Conservation (phyloP, 495 filamentous ascomycete genomes). For the Penicillium coprophilum region DNA sequence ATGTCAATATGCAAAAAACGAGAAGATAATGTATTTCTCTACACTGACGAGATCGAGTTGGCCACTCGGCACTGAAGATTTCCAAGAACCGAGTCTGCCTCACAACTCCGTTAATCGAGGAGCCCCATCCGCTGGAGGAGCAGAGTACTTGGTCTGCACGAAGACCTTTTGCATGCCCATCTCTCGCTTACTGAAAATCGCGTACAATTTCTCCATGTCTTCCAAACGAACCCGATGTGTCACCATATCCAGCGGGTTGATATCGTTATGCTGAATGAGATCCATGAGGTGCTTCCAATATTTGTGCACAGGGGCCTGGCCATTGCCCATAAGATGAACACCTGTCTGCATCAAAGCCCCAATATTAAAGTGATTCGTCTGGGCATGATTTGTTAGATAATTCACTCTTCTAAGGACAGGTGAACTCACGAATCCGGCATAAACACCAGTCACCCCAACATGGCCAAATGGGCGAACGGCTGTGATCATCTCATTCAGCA, state of each 20-base stretch:
- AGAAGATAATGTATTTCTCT: not conserved
- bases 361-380: conserved; percentile 83
- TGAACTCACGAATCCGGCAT: conserved; percentile 71
- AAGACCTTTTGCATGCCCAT: conserved; percentile 68
- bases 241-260: conserved; percentile 77
- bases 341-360: conserved; percentile 86
- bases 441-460: conserved; percentile 76
- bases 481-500: conserved; percentile 85
- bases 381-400: not conserved
- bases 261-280: conserved; percentile 63
- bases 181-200: conserved; percentile 64
- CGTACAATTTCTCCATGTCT: conserved; percentile 67
- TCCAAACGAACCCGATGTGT: conserved; percentile 73
- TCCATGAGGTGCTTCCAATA: conserved; percentile 76
- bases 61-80: not conserved
- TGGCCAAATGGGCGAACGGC: conserved; percentile 73
- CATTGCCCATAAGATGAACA: conserved; percentile 77
- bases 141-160: conserved; percentile 62
- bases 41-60: not conserved
- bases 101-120: conserved; percentile 48
- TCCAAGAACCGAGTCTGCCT: not conserved
- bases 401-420: not conserved
- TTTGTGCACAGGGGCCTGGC: conserved; percentile 79
- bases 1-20: not conserved
- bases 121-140: conserved; percentile 49